These are phyloP conservation scores for Neltuma alba DNA, from an alignment of 306 rosid genomes.

Conservation along the genomic window DNA sequence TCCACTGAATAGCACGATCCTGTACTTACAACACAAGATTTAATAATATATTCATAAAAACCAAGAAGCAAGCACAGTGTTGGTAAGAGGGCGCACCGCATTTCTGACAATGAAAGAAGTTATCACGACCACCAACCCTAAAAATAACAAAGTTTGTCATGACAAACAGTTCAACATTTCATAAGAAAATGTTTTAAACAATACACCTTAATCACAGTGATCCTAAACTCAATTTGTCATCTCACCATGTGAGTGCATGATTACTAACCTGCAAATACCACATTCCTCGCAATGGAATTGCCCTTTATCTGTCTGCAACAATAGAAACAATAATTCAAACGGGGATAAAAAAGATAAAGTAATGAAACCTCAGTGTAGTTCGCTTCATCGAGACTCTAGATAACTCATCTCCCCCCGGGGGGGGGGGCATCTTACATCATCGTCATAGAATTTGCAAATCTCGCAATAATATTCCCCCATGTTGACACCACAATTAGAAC, in stretches of 20 bases:
- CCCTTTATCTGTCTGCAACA: constrained; percentile 56
- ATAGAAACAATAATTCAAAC: constrained; percentile 17
- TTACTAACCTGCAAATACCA: constrained; percentile 74
- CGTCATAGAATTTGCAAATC: constrained; percentile 73
- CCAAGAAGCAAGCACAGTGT: background rate
- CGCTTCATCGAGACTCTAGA: background rate
- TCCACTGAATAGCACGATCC: constrained; percentile 63
- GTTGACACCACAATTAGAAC: constrained; percentile 64
- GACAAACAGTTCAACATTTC: constrained; percentile 13
- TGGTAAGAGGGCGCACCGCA: constrained; percentile 55
- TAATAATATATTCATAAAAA: background rate
- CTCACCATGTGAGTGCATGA: constrained; percentile 3
- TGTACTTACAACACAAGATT: constrained; percentile 28
- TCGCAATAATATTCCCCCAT: constrained; percentile 75
- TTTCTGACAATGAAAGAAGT: constrained; percentile 68
- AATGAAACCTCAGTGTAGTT: constrained; percentile 1
- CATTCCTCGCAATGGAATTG: constrained; percentile 81
- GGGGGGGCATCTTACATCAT: constrained; percentile 46
- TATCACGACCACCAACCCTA: constrained; percentile 67
- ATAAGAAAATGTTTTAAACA: constrained; percentile 13
- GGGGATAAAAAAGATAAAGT: constrained; percentile 7
- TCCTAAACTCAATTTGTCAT: background rate
- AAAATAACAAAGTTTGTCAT: constrained; percentile 22
- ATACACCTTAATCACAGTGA: background rate
- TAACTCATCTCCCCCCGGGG: background rate